These are phyloP conservation scores for Metschnikowia henanensis DNA, from an alignment of 805 yeast species.

Conservation along the genomic window DNA sequence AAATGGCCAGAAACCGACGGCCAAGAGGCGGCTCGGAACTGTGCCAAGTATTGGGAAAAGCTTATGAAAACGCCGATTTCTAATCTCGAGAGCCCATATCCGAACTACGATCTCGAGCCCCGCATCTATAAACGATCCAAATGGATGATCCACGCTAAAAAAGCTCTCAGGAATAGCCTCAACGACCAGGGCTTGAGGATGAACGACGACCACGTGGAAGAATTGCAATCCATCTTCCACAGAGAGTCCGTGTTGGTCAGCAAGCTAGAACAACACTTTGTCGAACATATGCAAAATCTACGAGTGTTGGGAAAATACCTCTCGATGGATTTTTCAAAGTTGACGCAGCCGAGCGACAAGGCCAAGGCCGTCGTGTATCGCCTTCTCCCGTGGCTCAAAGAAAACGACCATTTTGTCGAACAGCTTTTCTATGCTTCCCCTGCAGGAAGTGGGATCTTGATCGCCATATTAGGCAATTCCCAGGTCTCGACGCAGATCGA, in stretches of 20 bases:
- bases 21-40: background rate
- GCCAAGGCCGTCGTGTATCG: background rate
- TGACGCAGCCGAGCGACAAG: background rate
- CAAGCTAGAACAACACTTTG: constrained; percentile 10
- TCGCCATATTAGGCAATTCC: constrained; percentile 22
- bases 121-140: constrained; percentile 25
- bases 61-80: background rate
- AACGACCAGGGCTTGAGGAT: constrained; percentile 14
- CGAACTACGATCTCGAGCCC: constrained; percentile 5
- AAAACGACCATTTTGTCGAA: background rate
- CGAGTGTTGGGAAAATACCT: constrained; percentile 14
- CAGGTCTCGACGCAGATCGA: constrained; percentile 16
- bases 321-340: background rate
- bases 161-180: constrained; percentile 16
- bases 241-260: constrained; percentile 2
- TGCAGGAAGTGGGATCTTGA: constrained; percentile 33
- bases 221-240: constrained; percentile 8
- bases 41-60: constrained; percentile 4
- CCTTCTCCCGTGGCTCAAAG: constrained; percentile 9
- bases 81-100: constrained; percentile 1
- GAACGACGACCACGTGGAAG: constrained; percentile 13
- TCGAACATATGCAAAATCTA: constrained; percentile 21
- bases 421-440: constrained; percentile 11
- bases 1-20: background rate
- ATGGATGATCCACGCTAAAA: constrained; percentile 26